A percentile compares a stretch with the other conserved stretches of the same genome.
These are phyloP conservation scores for Epichloe gansuensis DNA, from an alignment of 2,329 filamentous ascomycete genomes.

Conservation along the genomic window DNA sequence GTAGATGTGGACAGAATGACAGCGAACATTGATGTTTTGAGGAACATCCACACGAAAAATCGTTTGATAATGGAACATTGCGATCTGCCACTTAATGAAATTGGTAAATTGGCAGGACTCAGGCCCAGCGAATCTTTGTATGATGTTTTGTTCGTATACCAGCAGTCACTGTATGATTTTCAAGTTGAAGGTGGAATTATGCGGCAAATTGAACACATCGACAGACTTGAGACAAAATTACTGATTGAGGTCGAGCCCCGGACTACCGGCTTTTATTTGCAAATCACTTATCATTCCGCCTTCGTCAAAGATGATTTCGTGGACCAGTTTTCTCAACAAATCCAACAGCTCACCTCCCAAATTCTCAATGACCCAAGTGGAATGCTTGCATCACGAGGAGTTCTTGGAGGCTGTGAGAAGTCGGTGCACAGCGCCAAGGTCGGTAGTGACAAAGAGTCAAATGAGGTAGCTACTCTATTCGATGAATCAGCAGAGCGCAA, in stretches of 20 bases:
- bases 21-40: slow-evolving; percentile 48
- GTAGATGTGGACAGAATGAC: slow-evolving; percentile 40
- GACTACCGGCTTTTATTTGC: slow-evolving; percentile 26
- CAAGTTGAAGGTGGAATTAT: slow-evolving; percentile 25
- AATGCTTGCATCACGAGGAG: slow-evolving; percentile 7
- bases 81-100: slow-evolving; percentile 52
- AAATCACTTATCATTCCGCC: slow-evolving; percentile 35
- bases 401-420: slow-evolving; percentile 20
- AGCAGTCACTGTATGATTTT: slow-evolving; percentile 50
- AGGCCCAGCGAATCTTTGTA: slow-evolving; percentile 50
- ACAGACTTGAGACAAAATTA: slow-evolving; percentile 65
- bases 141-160: slow-evolving; percentile 73
- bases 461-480: slow-evolving; percentile 21
- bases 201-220: slow-evolving; percentile 45
- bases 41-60: slow-evolving; percentile 52
- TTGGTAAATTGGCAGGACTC: slow-evolving; percentile 49
- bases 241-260: slow-evolving; percentile 65
- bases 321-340: slow-evolving; percentile 43
- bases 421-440: slow-evolving; percentile 38
- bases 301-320: slow-evolving; percentile 43
- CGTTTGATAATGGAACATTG: slow-evolving; percentile 53
- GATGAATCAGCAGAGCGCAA: slow-evolving; percentile 35
- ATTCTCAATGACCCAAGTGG: slow-evolving; percentile 16
- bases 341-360: slow-evolving; percentile 37
- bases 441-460: slow-evolving; percentile 6